Evolutionary conservation across 2,329 filamentous ascomycete species (phyloP).

Genomic region (Aureobasidium sp.): DNA sequence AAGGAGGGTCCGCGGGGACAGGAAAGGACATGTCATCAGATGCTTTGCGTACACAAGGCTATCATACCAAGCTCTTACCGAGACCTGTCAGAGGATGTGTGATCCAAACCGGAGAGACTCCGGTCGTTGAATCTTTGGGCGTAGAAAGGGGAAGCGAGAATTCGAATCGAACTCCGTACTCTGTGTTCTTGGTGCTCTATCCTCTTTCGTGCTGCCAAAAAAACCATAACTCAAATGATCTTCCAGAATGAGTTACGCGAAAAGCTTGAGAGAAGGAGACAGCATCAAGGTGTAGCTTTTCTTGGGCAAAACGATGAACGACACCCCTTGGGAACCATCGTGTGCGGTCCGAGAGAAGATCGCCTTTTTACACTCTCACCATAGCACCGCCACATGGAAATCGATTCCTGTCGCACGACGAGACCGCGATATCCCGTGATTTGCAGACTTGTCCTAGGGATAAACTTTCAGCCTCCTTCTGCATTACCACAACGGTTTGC

Average conservation of each 20-base stretch:
- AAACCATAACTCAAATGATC: neutral
- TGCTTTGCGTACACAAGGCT: no score
- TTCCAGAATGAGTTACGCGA: neutral
- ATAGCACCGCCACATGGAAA: neutral
- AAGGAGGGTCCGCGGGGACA: neutral
- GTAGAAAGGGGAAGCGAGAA: neutral
- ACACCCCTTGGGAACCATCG: neutral
- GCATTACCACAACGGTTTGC: neutral
- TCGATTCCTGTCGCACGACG: neutral
- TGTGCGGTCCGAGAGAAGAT: neutral
- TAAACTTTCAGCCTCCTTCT: constrained; percentile 4
- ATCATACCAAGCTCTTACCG: no score
- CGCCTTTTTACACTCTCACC: no score
- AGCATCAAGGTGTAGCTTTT: neutral
- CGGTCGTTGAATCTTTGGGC: no score
- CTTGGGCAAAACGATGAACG: no score
- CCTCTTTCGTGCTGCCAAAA: neutral
- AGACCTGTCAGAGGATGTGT: no score
- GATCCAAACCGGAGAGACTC: no score
- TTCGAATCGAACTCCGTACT: neutral
- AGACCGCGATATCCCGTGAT: constrained; percentile 5
- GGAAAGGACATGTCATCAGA: no score
- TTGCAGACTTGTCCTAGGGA: neutral
- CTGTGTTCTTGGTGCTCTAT: neutral
- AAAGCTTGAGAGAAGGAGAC: neutral